Conservation (phyloP, 1,284 basidiomycete genomes). For the Puccinia triticina region DNA sequence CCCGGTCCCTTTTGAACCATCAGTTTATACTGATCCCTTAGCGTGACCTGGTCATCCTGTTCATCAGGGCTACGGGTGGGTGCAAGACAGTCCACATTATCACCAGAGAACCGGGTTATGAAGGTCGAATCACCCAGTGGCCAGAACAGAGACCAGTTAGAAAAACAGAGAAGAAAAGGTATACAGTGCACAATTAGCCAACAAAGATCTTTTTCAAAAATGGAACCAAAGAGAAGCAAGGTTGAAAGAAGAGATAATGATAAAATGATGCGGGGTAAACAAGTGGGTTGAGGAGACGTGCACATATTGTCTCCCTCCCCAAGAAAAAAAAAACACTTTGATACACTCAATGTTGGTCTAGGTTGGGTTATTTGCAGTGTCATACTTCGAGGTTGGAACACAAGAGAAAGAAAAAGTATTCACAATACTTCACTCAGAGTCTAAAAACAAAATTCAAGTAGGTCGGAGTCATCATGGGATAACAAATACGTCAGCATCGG, state of each 20-base stretch:
- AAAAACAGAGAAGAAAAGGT: neutral
- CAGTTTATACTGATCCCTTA: constrained; percentile 16
- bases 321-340: neutral
- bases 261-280: neutral
- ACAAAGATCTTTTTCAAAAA: neutral
- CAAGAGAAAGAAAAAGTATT: constrained; percentile 19
- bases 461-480: neutral
- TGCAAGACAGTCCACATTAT: neutral
- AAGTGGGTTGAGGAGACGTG: neutral
- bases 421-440: constrained; percentile 52
- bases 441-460: neutral
- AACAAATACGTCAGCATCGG: neutral
- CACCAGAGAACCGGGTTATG: neutral
- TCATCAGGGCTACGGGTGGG: constrained; percentile 16
- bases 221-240: neutral
- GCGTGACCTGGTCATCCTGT: constrained; percentile 5
- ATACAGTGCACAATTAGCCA: constrained; percentile 2
- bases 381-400: neutral
- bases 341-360: neutral
- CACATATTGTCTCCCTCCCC: neutral
- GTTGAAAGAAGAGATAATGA: neutral
- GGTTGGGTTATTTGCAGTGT: neutral
- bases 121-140: neutral
- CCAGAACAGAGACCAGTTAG: neutral
- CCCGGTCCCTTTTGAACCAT: neutral